Evolutionary conservation across 768 basidiomycete species (phyloP).

Genomic region (Mycena kentingensis): DNA sequence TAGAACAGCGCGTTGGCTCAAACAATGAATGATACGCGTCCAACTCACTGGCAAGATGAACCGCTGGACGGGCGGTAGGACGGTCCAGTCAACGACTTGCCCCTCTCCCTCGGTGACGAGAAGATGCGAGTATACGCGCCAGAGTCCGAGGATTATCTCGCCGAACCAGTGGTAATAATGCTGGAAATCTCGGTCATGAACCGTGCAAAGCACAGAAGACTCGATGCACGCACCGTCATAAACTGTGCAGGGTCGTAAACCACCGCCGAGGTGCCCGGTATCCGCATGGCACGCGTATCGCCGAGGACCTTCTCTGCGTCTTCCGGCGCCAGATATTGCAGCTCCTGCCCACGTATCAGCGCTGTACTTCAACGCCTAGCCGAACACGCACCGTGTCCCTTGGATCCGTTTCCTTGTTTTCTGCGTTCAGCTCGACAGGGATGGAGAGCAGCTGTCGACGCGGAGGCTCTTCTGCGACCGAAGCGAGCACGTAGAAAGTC

Average conservation of each 20-base stretch:
- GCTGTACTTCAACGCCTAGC: conserved; percentile 18
- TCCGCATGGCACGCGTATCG: conserved; percentile 21
- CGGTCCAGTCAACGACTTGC: background rate
- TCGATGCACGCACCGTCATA: conserved; percentile 21
- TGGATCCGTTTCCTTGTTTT: conserved; percentile 28
- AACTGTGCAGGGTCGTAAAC: conserved; percentile 34
- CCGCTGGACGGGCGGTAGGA: conserved; percentile 28
- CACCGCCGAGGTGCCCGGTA: conserved; percentile 31
- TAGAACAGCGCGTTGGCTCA: background rate
- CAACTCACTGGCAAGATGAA: conserved; percentile 40
- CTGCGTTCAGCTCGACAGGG: conserved; percentile 23
- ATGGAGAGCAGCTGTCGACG: conserved; percentile 42
- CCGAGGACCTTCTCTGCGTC: conserved; percentile 26
- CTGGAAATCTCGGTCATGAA: conserved; percentile 25
- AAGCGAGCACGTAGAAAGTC: conserved; percentile 66
- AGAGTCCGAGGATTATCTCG: conserved; percentile 45
- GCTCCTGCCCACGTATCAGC: conserved; percentile 24
- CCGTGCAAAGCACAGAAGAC: background rate
- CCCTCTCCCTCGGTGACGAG: background rate
- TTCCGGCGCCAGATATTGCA: conserved; percentile 29
- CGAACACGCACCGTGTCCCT: conserved; percentile 32
- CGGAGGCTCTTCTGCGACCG: conserved; percentile 42
- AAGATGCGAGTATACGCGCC: conserved; percentile 40
- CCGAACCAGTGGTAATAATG: conserved; percentile 53
- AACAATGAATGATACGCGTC: conserved; percentile 3